These are phyloP conservation scores for Trifolium repens DNA, from an alignment of 306 rosid genomes.

Conservation along the genomic window DNA sequence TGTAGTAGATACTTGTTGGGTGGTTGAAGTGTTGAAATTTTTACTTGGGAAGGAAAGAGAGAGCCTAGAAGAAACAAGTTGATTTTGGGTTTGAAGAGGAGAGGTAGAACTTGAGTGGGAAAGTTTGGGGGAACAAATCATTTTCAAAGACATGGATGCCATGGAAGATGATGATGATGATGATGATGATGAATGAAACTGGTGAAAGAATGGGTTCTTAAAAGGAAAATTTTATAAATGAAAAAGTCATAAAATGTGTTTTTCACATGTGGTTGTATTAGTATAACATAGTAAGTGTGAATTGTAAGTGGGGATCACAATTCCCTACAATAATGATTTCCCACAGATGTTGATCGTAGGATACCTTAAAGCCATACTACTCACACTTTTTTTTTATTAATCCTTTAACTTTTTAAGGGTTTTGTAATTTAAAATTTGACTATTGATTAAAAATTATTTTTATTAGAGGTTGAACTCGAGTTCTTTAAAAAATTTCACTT, in stretches of 20 bases:
- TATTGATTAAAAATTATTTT: too few relatives aligned
- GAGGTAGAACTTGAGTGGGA: slow-evolving; percentile 39
- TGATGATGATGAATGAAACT: neutral
- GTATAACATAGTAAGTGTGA: slow-evolving; percentile 3
- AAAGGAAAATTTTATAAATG: slow-evolving; percentile 36
- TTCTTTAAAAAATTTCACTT: too few relatives aligned
- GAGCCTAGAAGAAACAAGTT: slow-evolving; percentile 46
- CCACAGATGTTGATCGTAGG: too few relatives aligned
- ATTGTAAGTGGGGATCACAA: neutral
- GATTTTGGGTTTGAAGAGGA: slow-evolving; percentile 47
- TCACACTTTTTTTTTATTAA: too few relatives aligned
- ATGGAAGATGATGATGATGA: slow-evolving; percentile 44
- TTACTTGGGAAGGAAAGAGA: slow-evolving; percentile 44
- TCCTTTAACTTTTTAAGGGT: too few relatives aligned
- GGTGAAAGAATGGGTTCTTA: neutral
- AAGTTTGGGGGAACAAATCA: slow-evolving; percentile 47
- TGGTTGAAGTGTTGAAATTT: slow-evolving; percentile 31
- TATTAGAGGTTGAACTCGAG: too few relatives aligned
- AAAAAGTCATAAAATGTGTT: neutral
- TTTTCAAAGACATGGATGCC: slow-evolving; percentile 58
- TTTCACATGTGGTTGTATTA: slow-evolving; percentile 38
- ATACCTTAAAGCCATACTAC: too few relatives aligned
- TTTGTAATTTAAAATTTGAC: too few relatives aligned
- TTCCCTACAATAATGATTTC: neutral
- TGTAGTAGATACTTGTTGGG: slow-evolving; percentile 33